These are phyloP conservation scores for Camellia granthamiana DNA, from an alignment of 148 eudicot species.

Conservation along the genomic window DNA sequence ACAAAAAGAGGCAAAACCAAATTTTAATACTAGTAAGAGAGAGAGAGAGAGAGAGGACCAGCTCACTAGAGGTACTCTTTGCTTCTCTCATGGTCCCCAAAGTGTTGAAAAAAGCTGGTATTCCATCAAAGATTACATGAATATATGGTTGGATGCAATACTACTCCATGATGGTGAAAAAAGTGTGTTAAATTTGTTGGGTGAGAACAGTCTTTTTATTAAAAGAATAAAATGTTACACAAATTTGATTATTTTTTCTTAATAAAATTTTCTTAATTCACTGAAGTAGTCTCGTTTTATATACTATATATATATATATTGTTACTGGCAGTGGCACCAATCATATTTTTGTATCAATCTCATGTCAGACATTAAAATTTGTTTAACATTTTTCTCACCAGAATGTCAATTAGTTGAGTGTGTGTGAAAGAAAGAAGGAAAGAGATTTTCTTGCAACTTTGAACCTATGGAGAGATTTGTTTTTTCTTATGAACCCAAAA, in stretches of 20 bases:
- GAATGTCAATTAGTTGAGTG: not conserved
- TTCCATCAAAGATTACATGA: not conserved
- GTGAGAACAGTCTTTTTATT: not conserved
- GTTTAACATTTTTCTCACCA: not conserved
- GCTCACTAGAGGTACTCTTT: not conserved
- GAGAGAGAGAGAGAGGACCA: too few relatives aligned
- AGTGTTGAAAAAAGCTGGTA: not conserved
- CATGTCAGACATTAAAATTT: too few relatives aligned
- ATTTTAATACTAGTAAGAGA: too few relatives aligned
- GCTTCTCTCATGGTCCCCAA: constrained; percentile 8
- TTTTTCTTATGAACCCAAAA: too few relatives aligned
- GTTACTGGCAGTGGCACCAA: too few relatives aligned
- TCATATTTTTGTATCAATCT: too few relatives aligned
- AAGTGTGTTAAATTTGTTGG: not conserved
- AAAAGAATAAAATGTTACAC: too few relatives aligned
- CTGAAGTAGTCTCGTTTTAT: too few relatives aligned
- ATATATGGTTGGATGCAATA: not conserved
- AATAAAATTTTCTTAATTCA: too few relatives aligned
- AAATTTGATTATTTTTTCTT: too few relatives aligned
- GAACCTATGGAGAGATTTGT: not conserved
- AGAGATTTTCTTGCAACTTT: not conserved
- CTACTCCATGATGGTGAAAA: not conserved
- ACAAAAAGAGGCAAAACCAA: too few relatives aligned
- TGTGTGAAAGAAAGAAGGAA: constrained; percentile 3
- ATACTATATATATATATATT: too few relatives aligned